Evolutionary conservation across 768 basidiomycete species (phyloP), one percentile per base, ranked within the genome.

Genomic region (Termitomyces sp.): DNA sequence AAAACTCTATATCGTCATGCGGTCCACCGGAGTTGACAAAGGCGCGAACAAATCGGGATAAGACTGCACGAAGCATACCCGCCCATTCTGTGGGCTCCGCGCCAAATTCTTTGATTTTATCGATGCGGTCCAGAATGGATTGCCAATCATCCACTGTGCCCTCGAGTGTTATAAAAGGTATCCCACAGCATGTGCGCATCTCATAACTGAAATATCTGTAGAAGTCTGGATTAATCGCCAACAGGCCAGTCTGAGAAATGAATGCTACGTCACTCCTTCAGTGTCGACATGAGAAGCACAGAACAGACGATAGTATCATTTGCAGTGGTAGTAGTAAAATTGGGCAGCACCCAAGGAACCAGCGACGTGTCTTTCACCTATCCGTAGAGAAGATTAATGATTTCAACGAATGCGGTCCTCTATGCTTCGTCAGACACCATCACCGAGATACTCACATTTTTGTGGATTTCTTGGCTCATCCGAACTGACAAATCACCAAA

Each of bases 401-500:
- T 15, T 14, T 14, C 6, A 23, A 28, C 5, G 21, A 44, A 21
- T 42, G 2, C 19, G 11, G 10, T 23, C 3, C 15, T 45, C 6
- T 45, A 26, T 45, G 23, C 23, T 14, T 45, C 14, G 26, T 8
- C 14, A 45, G 14, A 45, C 12, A 26, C 11, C 1, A 14, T 5
- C 19, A 35, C 19, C 17, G 1, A 19, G 12, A 19, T 33, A 19
- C 53, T 46, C 33, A 54, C 45, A 30, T 54, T 26, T 23, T 54
- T 2, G 19, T 37, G 15, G 5, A 54, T 54, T 33, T 31, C 30
- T 10, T 23, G 33, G 8, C 59, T 64, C 68, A 74, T 68, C 38
- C 64, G 62, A 56, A 38, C 57, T 35, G 26, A 71, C 64, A 68
- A 70, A 46, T 51, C 44, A 3, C 67, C 67, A 19, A 73, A 71